Conservation (phyloP, 2,329 filamentous ascomycete genomes). For the Bipolaris bicolor region DNA sequence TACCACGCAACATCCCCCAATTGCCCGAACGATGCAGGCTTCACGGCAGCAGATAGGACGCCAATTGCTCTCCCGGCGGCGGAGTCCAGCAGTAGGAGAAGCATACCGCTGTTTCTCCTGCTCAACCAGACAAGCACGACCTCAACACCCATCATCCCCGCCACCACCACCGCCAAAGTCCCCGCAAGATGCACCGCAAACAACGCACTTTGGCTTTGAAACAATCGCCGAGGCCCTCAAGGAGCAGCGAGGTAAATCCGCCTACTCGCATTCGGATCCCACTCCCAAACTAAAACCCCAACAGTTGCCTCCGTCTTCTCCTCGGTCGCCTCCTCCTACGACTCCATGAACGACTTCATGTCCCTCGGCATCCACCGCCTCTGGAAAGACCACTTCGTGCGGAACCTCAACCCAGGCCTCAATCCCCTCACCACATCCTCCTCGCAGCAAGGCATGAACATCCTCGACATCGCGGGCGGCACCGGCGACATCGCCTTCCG, state of each 20-base stretch:
- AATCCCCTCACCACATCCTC: slow-evolving; percentile 51
- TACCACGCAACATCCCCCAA: neutral
- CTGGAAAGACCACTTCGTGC: slow-evolving; percentile 98
- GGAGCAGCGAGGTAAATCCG: slow-evolving; percentile 63
- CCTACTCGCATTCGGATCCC: neutral
- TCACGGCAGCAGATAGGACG: slow-evolving; percentile 35
- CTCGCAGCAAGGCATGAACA: slow-evolving; percentile 63
- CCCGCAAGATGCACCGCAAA: slow-evolving; percentile 56
- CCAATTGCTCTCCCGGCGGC: slow-evolving; percentile 38
- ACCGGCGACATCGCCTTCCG: slow-evolving; percentile 98
- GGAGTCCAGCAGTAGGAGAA: slow-evolving; percentile 20
- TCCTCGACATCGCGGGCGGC: slow-evolving; percentile 95
- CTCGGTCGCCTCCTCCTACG: slow-evolving; percentile 91
- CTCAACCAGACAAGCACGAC: slow-evolving; percentile 50
- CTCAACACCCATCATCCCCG: slow-evolving; percentile 41
- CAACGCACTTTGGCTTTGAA: slow-evolving; percentile 91
- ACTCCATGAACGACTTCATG: slow-evolving; percentile 99
- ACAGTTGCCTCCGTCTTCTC: slow-evolving; percentile 87
- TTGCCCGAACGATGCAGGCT: slow-evolving; percentile 34
- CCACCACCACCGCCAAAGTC: slow-evolving; percentile 43
- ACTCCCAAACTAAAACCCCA: slow-evolving; percentile 7
- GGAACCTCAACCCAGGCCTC: slow-evolving; percentile 82
- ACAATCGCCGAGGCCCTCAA: slow-evolving; percentile 84
- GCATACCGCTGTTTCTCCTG: slow-evolving; percentile 61
- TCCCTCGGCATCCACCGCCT: slow-evolving; percentile 94